Percentiles rank a stretch among this genome's conserved stretches.
Evolutionary conservation across 2,329 filamentous ascomycete genomes (phyloP).

Genomic region (Claviceps monticola): DNA sequence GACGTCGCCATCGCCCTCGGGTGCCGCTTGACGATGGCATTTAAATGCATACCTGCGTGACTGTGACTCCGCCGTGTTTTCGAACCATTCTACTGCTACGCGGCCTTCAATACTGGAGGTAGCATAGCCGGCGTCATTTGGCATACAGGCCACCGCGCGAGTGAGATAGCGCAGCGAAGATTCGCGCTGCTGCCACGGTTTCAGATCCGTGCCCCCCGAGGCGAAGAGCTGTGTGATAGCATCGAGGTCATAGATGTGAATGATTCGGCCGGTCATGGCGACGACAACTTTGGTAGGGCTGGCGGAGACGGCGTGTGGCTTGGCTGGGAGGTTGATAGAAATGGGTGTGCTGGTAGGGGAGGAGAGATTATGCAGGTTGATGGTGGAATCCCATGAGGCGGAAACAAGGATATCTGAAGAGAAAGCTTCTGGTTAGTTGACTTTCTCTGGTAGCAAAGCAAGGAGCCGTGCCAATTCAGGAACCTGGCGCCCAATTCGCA

Average conservation of each 20-base stretch:
- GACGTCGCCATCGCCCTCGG: slow-evolving; percentile 55
- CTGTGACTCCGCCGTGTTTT: slow-evolving; percentile 74
- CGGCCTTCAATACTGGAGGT: slow-evolving; percentile 87
- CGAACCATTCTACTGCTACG: slow-evolving; percentile 96
- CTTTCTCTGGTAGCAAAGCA: no score
- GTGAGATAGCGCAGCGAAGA: slow-evolving; percentile 95
- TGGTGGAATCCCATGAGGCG: slow-evolving; percentile 82
- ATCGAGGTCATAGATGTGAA: slow-evolving; percentile 85
- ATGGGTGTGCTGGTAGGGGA: slow-evolving; percentile 40
- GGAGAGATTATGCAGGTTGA: slow-evolving; percentile 65
- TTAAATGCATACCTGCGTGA: slow-evolving; percentile 97
- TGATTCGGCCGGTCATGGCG: slow-evolving; percentile 85
- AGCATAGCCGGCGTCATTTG: slow-evolving; percentile 86
- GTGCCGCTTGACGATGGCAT: slow-evolving; percentile 70
- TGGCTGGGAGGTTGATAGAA: slow-evolving; percentile 60
- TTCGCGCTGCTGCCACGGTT: slow-evolving; percentile 87
- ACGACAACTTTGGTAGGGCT: slow-evolving; percentile 75
- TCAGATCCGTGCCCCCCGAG: slow-evolving; percentile 32
- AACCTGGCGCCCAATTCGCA: no score
- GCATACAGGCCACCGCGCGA: slow-evolving; percentile 87
- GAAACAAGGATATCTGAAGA: slow-evolving; percentile 61
- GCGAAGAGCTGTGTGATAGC: slow-evolving; percentile 44
- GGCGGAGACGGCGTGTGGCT: slow-evolving; percentile 76
- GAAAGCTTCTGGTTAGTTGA: neutral
- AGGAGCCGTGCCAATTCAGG: no score